phyloP scores from a whole-genome alignment of 495 filamentous ascomycete species.

The Aeminium ludgeri region DNA sequence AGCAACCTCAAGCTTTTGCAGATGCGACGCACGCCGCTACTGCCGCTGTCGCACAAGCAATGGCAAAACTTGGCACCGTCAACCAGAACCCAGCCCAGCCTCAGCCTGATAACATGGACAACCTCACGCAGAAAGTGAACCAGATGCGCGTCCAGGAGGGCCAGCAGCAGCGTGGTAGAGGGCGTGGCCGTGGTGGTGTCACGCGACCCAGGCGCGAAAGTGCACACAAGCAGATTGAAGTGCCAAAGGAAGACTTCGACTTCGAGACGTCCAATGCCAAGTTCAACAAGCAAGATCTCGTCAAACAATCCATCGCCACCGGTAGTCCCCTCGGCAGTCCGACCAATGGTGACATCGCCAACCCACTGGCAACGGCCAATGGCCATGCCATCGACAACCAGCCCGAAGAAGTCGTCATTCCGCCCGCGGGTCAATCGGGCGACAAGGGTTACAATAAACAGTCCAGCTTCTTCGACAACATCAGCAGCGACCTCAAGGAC shows the following conservation, averaged over 20 bases:
- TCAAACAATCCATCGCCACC: slow-evolving; percentile 73
- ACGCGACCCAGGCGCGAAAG: slow-evolving; percentile 26
- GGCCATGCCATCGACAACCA: slow-evolving; percentile 18
- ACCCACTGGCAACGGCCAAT: slow-evolving; percentile 16
- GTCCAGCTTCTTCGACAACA: slow-evolving; percentile 90
- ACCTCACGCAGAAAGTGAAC: slow-evolving; percentile 66
- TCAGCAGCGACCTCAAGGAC: slow-evolving; percentile 82
- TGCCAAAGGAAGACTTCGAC: slow-evolving; percentile 81
- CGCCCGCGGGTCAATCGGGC: slow-evolving; percentile 20
- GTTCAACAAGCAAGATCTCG: slow-evolving; percentile 93
- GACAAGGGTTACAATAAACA: slow-evolving; percentile 60
- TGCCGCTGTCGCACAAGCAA: slow-evolving; percentile 73
- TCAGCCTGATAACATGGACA: slow-evolving; percentile 40
- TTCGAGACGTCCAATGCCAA: slow-evolving; percentile 87
- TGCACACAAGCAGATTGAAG: slow-evolving; percentile 52
- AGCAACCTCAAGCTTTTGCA: slow-evolving; percentile 28
- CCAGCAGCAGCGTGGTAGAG: slow-evolving; percentile 33
- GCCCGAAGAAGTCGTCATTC: slow-evolving; percentile 25
- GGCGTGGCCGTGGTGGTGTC: slow-evolving; percentile 38
- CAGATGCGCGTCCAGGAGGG: slow-evolving; percentile 46
- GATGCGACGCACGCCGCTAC: slow-evolving; percentile 72
- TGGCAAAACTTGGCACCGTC: slow-evolving; percentile 58
- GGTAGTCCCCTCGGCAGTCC: slow-evolving; percentile 37
- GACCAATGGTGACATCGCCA: slow-evolving; percentile 6
- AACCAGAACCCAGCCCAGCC: slow-evolving; percentile 26